phyloP scores from a whole-genome alignment of 2,329 filamentous ascomycete genomes.

The Exophiala bonariae region DNA sequence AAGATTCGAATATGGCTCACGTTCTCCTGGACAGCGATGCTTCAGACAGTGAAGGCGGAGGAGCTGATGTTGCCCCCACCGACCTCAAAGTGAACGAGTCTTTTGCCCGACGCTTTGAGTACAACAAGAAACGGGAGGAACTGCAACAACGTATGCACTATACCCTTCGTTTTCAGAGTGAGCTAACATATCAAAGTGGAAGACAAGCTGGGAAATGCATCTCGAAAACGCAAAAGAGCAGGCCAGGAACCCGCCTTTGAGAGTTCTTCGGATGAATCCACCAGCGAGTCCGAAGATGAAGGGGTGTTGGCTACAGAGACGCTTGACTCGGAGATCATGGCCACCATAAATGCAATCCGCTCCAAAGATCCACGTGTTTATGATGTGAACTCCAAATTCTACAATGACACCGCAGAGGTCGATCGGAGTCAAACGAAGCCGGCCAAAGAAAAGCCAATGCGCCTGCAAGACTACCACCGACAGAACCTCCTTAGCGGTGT shows the following conservation, averaged over 20 bases:
- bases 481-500: conserved; percentile 77
- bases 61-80: conserved; percentile 35
- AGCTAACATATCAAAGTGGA: conserved; percentile 62
- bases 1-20: conserved; percentile 17
- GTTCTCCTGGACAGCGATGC: conserved; percentile 39
- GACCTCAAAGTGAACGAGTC: conserved; percentile 84
- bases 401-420: conserved; percentile 63
- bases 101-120: conserved; percentile 84
- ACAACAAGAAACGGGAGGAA: conserved; percentile 97
- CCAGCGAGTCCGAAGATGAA: conserved; percentile 69
- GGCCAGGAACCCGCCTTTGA: conserved; percentile 50
- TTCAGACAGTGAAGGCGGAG: conserved; percentile 42
- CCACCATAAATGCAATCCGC: conserved; percentile 81
- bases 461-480: conserved; percentile 85
- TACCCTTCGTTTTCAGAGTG: conserved; percentile 20
- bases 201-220: conserved; percentile 71
- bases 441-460: conserved; percentile 81
- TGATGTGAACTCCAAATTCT: conserved; percentile 77
- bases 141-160: conserved; percentile 53
- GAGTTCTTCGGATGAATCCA: conserved; percentile 62
- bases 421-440: conserved; percentile 35
- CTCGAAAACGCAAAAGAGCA: conserved; percentile 38
- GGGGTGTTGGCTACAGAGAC: conserved; percentile 82
- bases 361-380: conserved; percentile 91
- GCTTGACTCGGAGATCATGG: conserved; percentile 83